phyloP scores from a whole-genome alignment of 495 filamentous ascomycete species.

The Penicillium manginii region DNA sequence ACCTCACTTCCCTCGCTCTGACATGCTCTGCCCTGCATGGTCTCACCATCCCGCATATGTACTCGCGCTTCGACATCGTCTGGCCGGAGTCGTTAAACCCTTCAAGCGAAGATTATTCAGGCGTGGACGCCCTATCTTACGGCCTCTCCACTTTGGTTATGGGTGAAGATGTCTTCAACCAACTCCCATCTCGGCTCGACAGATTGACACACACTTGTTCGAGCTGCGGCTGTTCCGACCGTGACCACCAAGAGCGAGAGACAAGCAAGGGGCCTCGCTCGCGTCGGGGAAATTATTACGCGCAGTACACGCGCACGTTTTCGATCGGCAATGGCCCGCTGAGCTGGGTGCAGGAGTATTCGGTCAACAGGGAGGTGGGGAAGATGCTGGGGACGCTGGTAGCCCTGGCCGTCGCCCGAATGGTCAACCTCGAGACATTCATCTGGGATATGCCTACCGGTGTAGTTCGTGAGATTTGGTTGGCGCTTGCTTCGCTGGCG shows the following conservation, averaged over 20 bases:
- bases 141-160: conserved; percentile 85
- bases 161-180: conserved; percentile 71
- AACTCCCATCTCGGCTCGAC: conserved; percentile 23
- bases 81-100: conserved; percentile 76
- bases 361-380: conserved; percentile 84
- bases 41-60: conserved; percentile 83
- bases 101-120: conserved; percentile 66
- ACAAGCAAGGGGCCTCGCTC: conserved; percentile 13
- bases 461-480: conserved; percentile 83
- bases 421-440: conserved; percentile 89
- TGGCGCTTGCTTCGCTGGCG: conserved; percentile 76
- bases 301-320: conserved; percentile 85
- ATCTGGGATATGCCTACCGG: conserved; percentile 98
- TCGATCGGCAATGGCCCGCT: conserved; percentile 85
- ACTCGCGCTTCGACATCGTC: conserved; percentile 90
- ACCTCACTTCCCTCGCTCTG: conserved; percentile 80
- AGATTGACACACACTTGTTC: conserved; percentile 28
- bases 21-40: conserved; percentile 84
- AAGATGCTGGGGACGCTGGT: conserved; percentile 94
- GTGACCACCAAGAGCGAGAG: conserved; percentile 18
- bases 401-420: conserved; percentile 80
- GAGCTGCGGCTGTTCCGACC: conserved; percentile 41
- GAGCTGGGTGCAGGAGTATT: conserved; percentile 85
- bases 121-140: conserved; percentile 90
- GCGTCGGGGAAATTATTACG: conserved; percentile 76